Base-by-base conservation (phyloP, 768 basidiomycete genomes). In the Russula virescens region DNA sequence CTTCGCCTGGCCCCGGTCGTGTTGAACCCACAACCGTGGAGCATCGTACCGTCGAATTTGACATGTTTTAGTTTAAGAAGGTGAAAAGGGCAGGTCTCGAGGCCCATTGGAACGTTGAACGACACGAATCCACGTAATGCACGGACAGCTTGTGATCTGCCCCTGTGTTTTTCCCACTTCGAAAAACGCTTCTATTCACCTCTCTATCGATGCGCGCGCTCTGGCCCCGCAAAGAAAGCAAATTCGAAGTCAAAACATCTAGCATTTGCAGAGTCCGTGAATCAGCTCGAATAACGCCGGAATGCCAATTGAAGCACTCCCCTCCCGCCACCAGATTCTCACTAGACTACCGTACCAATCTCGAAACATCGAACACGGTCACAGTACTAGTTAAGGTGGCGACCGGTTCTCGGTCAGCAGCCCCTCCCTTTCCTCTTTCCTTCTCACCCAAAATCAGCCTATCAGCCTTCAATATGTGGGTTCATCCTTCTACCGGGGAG, bases 41-140 rank as follows among this genome's bases (percentile, higher is more conserved):
- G 31, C 31, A 31, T 31, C 43, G 28, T 49, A 42, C 50, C 47
- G 28, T 57, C 5, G 31, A 46, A 43, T 56, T 43, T 63, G 50
- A 40, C 50, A 31, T 21, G 25, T n/a, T 38, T 57, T 58, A 14
- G n/a, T n/a, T n/a, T n/a, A n/a, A n/a, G n/a, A n/a, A n/a, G n/a
- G n/a, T 35, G 34, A 35, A 35, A 35, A 55, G 23, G 23, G 42
- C 5, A 18, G 26, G 45, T 45, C 52, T 59, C 57, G 52, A 63
- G 52, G 50, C 51, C 26, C 8, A 7, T 42, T 38, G 16, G 35
- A 6, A 21, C 16, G 45, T 48, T 52, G 31, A 31, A 8, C 31
- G 31, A 38, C 13, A 48, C 52, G 38, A 51, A 53, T 47, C 45
- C 51, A 63, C 62, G 58, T 59, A 63, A 63, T 59, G 28, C 21